Conservation (phyloP, 306 rosid genomes). For the Gillenia trifoliata region DNA sequence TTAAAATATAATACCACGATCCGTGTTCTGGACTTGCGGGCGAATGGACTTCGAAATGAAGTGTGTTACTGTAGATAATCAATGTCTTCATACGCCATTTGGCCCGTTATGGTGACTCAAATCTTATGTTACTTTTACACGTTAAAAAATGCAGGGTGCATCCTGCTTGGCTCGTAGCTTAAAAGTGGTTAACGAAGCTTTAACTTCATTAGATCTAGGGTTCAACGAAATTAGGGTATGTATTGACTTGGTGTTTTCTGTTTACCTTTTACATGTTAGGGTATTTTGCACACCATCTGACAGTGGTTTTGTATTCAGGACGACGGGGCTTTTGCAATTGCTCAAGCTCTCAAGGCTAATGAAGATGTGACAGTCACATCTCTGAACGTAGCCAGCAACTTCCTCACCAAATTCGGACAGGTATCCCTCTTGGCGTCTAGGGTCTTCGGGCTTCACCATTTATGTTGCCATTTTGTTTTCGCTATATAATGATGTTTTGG, state of each 20-base stretch:
- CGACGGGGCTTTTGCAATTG: constrained; percentile 95
- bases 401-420: constrained; percentile 96
- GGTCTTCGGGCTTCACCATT: neutral
- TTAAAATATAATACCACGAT: constrained; percentile 89
- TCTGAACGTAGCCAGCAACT: constrained; percentile 73
- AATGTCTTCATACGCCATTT: neutral
- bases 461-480: neutral
- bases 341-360: constrained; percentile 94
- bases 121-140: constrained; percentile 12
- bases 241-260: neutral
- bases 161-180: constrained; percentile 90
- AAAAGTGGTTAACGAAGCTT: constrained; percentile 96
- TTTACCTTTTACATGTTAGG: neutral
- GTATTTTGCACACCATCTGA: constrained; percentile 12
- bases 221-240: constrained; percentile 96
- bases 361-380: constrained; percentile 78
- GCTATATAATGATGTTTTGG: constrained; percentile 12
- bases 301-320: constrained; percentile 50
- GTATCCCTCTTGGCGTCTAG: constrained; percentile 24
- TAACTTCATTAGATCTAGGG: constrained; percentile 82
- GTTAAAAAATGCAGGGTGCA: constrained; percentile 68
- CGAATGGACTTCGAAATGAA: constrained; percentile 88
- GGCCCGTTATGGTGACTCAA: neutral
- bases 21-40: constrained; percentile 76
- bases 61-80: constrained; percentile 36